Conservation (phyloP, 2,329 filamentous ascomycete species). For the Monilinia polystroma region DNA sequence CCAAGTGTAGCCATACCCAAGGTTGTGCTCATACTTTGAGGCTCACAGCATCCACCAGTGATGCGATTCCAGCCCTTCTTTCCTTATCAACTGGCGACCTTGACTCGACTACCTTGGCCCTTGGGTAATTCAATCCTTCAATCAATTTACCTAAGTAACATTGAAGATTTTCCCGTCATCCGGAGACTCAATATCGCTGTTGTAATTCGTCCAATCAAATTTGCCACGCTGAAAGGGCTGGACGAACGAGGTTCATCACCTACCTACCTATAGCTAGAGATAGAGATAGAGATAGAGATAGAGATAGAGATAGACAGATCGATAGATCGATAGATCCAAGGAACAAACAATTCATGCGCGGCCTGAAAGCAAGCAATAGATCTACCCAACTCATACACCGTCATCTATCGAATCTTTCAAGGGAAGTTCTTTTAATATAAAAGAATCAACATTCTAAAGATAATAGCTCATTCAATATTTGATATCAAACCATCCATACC, state of each 20-base stretch:
- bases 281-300: background rate
- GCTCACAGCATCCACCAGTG: slow-evolving; percentile 2
- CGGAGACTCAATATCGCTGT: background rate
- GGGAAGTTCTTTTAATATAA: too few species aligned
- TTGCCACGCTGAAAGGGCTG: slow-evolving; percentile 7
- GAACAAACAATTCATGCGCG: background rate
- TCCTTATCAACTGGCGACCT: slow-evolving; percentile 8
- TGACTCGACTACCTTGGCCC: background rate
- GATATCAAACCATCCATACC: too few species aligned
- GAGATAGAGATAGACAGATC: background rate
- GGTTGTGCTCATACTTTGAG: slow-evolving; percentile 3
- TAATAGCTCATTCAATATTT: background rate
- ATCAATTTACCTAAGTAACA: background rate
- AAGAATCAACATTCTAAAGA: background rate
- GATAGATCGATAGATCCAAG: background rate
- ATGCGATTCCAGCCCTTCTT: slow-evolving; percentile 13
- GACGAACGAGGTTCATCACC: background rate
- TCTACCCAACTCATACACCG: background rate
- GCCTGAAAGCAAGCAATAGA: background rate
- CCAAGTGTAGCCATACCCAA: slow-evolving; percentile 8
- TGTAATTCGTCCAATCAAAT: background rate
- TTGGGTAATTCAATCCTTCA: slow-evolving; percentile 8
- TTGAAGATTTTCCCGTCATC: background rate
- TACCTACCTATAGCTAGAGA: background rate
- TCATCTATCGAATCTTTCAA: too few species aligned